A percentile compares a stretch with the other conserved stretches of the same genome.
These are phyloP conservation scores for Silybum marianum DNA, from an alignment of 129 eudicot species.

Conservation along the genomic window DNA sequence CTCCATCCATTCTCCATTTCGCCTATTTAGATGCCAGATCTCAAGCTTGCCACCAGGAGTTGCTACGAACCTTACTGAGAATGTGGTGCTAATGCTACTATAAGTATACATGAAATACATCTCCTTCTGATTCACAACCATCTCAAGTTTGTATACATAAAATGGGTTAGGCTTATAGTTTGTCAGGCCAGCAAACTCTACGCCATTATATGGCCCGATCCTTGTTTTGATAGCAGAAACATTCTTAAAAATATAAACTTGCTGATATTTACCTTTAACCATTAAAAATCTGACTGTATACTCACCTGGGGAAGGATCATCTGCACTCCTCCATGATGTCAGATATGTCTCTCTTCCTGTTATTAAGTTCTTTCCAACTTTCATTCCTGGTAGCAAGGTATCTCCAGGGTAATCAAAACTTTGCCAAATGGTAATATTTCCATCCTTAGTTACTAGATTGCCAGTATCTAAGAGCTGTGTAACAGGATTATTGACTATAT, in stretches of 20 bases:
- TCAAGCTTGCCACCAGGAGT: conserved; percentile 25
- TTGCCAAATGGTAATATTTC: background rate
- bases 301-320: conserved; percentile 29
- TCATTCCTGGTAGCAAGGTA: conserved; percentile 8
- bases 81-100: conserved; percentile 9
- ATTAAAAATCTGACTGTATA: conserved; percentile 1
- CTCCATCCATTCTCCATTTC: conserved; percentile 2
- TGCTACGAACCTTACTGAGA: background rate
- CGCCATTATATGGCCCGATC: conserved; percentile 22
- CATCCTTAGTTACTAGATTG: conserved; percentile 29
- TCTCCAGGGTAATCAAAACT: too few relatives aligned
- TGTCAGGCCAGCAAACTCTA: conserved; percentile 8
- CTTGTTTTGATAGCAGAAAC: conserved; percentile 13
- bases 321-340: conserved; percentile 27
- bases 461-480: conserved; percentile 35
- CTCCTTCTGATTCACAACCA: conserved; percentile 13
- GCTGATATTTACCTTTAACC: conserved; percentile 23
- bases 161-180: conserved; percentile 6
- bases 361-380: conserved; percentile 15
- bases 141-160: background rate
- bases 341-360: conserved; percentile 23
- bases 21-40: background rate
- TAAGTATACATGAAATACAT: conserved; percentile 5
- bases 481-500: background rate
- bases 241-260: conserved; percentile 1